Evolutionary conservation across 345 rosid species (phyloP).

Genomic region (Eucalyptus pauciflora): DNA sequence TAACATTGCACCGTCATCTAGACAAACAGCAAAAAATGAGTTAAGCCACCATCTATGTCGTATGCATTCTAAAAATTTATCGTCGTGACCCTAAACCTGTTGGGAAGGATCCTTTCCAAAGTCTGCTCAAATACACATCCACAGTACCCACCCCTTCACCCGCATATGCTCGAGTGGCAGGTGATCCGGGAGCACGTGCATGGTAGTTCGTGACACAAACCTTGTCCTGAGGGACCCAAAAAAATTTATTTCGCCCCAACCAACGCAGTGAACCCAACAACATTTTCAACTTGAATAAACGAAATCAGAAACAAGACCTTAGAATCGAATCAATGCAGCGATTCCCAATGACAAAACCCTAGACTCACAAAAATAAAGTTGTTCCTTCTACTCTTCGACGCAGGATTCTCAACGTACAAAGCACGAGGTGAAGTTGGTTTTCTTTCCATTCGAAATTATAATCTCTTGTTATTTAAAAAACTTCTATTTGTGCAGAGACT

Average conservation of each 20-base stretch:
- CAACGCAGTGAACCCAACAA: neutral
- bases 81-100: neutral
- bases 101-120: neutral
- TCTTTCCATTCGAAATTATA: neutral
- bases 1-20: neutral
- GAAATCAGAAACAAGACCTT: neutral
- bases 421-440: neutral
- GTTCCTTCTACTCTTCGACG: neutral
- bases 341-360: neutral
- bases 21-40: neutral
- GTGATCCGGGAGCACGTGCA: neutral
- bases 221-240: neutral
- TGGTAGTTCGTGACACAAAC: neutral
- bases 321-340: neutral
- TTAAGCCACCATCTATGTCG: neutral
- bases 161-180: neutral
- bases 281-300: neutral
- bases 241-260: neutral
- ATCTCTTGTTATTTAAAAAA: neutral
- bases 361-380: neutral
- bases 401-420: neutral
- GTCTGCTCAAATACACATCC: neutral
- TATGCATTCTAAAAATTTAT: neutral
- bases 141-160: neutral
- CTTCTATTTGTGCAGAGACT: neutral